These are phyloP conservation scores for Pterocarpus macrocarpus DNA, from an alignment of 306 rosid species.

Conservation along the genomic window DNA sequence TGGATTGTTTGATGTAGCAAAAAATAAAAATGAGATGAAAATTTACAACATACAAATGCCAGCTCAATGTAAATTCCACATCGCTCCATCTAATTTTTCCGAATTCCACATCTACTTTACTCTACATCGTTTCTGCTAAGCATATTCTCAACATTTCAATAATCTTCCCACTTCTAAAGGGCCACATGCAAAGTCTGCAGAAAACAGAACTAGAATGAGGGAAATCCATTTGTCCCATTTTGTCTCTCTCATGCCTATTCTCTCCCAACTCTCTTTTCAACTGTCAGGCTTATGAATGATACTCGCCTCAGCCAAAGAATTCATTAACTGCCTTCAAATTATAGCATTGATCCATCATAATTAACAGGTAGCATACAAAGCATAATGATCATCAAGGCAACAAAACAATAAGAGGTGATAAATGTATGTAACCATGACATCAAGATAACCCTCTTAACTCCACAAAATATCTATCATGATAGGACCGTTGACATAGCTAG, in stretches of 20 bases:
- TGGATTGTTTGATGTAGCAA: neutral
- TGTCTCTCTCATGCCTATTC: neutral
- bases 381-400: constrained; percentile 28
- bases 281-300: constrained; percentile 2
- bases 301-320: constrained; percentile 20
- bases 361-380: neutral
- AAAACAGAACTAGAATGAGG: neutral
- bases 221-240: neutral
- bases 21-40: neutral
- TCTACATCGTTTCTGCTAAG: no score
- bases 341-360: neutral
- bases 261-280: neutral
- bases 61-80: no score
- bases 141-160: no score
- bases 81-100: no score
- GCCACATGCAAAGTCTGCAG: neutral
- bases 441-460: constrained; percentile 8
- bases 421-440: neutral
- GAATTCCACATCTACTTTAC: no score
- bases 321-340: neutral
- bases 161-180: no score
- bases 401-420: constrained; percentile 1
- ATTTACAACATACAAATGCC: neutral
- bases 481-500: neutral
- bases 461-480: neutral